Evolutionary conservation across 768 basidiomycete species (phyloP).

Genomic region (Suillus sp.): DNA sequence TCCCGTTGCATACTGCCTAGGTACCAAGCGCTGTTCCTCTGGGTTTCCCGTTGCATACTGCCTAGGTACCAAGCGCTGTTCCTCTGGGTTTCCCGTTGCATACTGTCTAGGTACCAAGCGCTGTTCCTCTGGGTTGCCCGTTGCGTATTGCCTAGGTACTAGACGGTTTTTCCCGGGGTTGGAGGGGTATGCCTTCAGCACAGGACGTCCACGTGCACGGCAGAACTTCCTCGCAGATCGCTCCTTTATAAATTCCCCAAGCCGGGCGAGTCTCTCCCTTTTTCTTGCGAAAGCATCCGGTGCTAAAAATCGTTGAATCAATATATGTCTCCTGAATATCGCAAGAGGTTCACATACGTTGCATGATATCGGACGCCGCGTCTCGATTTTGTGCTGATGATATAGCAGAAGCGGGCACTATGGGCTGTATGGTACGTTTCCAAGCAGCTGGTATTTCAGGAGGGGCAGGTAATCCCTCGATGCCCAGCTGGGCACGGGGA

Average conservation of each 20-base stretch:
- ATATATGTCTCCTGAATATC: not conserved
- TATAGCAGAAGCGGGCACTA: constrained; percentile 19
- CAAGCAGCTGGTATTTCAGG: constrained; percentile 9
- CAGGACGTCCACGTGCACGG: not conserved
- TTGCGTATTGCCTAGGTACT: not conserved
- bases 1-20: not conserved
- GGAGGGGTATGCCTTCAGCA: not conserved
- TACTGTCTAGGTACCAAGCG: not conserved
- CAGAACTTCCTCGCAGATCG: too few species aligned
- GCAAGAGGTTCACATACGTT: constrained; percentile 35
- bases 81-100: not conserved
- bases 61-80: not conserved
- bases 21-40: not conserved
- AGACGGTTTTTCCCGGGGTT: too few species aligned
- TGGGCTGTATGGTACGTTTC: too few species aligned
- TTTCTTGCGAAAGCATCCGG: constrained; percentile 39
- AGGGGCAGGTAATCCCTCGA: constrained; percentile 32
- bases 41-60: not conserved
- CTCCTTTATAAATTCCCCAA: not conserved
- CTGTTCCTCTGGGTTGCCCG: not conserved
- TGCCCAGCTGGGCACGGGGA: constrained; percentile 37
- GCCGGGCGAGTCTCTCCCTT: not conserved
- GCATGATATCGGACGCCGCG: constrained; percentile 33
- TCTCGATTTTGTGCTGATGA: constrained; percentile 10
- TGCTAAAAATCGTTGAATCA: constrained; percentile 31